phyloP scores from a whole-genome alignment of 805 yeast species.

The Lachancea thermotolerans region DNA sequence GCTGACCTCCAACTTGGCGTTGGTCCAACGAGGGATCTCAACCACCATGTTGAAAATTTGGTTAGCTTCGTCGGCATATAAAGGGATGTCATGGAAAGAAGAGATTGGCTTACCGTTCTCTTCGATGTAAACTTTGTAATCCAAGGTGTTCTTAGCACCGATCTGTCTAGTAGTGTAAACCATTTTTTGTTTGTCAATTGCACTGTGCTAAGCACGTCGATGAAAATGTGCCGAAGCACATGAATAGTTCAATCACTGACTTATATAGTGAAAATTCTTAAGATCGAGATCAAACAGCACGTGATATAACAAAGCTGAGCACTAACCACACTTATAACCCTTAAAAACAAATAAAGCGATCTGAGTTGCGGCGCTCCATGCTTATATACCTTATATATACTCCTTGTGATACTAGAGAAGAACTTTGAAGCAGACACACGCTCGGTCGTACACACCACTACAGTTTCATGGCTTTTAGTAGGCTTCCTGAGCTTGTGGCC shows the following conservation, averaged over 20 bases:
- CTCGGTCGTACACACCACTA: no score
- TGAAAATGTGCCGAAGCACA: neutral
- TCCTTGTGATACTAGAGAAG: no score
- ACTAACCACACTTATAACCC: no score
- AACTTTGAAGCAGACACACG: no score
- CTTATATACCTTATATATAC: no score
- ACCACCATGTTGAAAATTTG: slow-evolving; percentile 85
- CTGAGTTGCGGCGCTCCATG: no score
- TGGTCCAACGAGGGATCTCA: slow-evolving; percentile 98
- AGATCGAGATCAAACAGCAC: neutral
- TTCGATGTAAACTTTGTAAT: slow-evolving; percentile 86
- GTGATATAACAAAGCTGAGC: neutral
- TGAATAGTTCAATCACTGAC: neutral
- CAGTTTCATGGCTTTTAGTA: no score
- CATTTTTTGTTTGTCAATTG: slow-evolving; percentile 36
- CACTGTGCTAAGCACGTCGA: neutral
- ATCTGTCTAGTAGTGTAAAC: slow-evolving; percentile 83
- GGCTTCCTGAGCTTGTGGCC: no score
- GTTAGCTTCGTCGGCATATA: slow-evolving; percentile 90
- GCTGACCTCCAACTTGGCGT: slow-evolving; percentile 92
- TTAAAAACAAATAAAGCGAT: no score
- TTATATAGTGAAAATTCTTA: neutral
- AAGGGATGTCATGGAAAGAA: slow-evolving; percentile 90
- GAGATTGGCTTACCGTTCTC: slow-evolving; percentile 91
- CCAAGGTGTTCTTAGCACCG: slow-evolving; percentile 94